Base-by-base conservation (phyloP, 768 basidiomycete species). In the Trametes elegans region DNA sequence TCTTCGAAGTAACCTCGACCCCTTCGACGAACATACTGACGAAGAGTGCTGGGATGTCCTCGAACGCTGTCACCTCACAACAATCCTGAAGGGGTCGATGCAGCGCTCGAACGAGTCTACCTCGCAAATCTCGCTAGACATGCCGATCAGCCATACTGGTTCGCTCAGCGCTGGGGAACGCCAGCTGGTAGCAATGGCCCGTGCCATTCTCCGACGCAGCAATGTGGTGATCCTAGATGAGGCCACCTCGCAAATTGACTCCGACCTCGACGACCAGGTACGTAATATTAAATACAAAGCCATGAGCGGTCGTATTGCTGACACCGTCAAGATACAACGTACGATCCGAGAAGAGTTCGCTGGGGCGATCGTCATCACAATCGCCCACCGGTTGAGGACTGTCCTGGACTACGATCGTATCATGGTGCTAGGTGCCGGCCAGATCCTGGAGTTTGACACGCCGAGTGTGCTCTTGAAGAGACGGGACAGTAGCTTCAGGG, bases 381-480 rank as follows among this genome's bases (percentile, higher is more conserved):
- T 93, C 53, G 92, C 92, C 3, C 91, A 92, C 71, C 75, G 88
- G 13, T 73, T 90, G 19, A 83, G 83, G 65, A 90, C 88, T 0
- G 82, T 90, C 51, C 82, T 91, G 57, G 84, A 91, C 68, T 83
- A 90, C 68, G 82, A 85, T 70, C 75, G 84, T 13, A 74, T 93
- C 62, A 71, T 91, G 61, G 86, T 92, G n/a, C 70, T 90, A 19
- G 85, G 84, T 49, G 76, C 79, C 16, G 91, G 91, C 2, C 75
- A 79, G 52, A 76, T 94, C 39, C 68, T 83, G n/a, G 90, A 94
- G 64, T 92, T 83, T 66, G 92, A 86, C 52, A 74, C 80, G 8
- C 91, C 92, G 0, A 69, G 65, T 35, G 73, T 66, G 16, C 70
- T 94, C 44, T 71, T 91, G 40, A 63, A 63, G 2, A 80, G 74